These are phyloP conservation scores for Colletotrichum shisoi DNA, from an alignment of 2,329 filamentous ascomycete genomes.

Conservation along the genomic window DNA sequence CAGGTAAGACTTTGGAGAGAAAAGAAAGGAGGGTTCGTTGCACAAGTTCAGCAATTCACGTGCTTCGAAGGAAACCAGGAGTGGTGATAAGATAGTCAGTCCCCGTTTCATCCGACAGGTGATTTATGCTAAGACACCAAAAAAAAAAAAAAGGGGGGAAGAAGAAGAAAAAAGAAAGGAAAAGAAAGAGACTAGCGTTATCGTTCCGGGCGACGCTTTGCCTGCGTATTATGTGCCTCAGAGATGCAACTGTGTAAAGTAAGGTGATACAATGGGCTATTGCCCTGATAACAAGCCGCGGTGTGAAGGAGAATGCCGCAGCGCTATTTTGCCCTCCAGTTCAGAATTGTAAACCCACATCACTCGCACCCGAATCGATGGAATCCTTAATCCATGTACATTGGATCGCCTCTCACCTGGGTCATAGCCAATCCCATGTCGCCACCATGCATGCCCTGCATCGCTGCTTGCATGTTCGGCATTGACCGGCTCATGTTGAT, in stretches of 20 bases:
- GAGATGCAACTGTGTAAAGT: conserved; percentile 23
- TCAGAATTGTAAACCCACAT: background rate
- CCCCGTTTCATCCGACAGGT: conserved; percentile 18
- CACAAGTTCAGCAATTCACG: background rate
- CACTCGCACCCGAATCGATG: background rate
- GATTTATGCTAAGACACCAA: conserved; percentile 29
- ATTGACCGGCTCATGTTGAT: conserved; percentile 56
- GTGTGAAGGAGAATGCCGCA: conserved; percentile 10
- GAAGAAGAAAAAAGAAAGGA: conserved; percentile 12
- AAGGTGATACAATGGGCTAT: conserved; percentile 33
- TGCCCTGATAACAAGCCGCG: conserved; percentile 26
- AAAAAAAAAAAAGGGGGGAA: conserved; percentile 5
- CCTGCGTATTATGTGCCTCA: conserved; percentile 28
- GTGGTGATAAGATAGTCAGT: conserved; percentile 11
- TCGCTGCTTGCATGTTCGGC: conserved; percentile 56
- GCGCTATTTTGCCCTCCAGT: conserved; percentile 15
- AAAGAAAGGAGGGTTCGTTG: background rate
- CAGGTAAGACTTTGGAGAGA: background rate
- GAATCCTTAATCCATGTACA: conserved; percentile 59
- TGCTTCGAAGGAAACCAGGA: background rate
- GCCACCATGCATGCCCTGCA: conserved; percentile 53
- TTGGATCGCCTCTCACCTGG: conserved; percentile 56
- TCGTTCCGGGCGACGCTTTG: conserved; percentile 11
- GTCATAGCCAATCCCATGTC: conserved; percentile 59
- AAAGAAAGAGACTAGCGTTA: conserved; percentile 1